Conservation (phyloP, 2,329 filamentous ascomycete species). For the Talaromyces funiculosus region DNA sequence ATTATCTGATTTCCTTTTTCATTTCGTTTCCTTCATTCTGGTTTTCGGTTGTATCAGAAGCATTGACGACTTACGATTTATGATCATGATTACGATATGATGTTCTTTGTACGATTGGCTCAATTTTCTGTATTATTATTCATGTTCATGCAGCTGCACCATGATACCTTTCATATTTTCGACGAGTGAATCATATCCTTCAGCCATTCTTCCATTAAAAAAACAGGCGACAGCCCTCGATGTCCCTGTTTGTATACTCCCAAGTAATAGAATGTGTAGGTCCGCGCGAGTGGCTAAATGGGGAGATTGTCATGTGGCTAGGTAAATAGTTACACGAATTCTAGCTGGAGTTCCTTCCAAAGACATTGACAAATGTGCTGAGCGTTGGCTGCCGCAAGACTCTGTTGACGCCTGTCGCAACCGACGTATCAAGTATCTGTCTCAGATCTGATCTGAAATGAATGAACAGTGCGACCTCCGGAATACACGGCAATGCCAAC, state of each 20-base stretch:
- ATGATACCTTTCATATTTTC: not conserved
- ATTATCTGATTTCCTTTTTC: constrained; percentile 1
- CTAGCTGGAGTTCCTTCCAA: too few relatives aligned
- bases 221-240: too few relatives aligned
- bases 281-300: not conserved
- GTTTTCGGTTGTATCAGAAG: not conserved
- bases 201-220: not conserved
- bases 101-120: not conserved
- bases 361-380: not conserved
- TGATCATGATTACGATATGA: not conserved
- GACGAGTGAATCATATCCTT: not conserved
- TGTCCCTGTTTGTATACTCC: too few relatives aligned
- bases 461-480: constrained; percentile 6
- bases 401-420: not conserved
- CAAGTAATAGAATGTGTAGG: too few relatives aligned
- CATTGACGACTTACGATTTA: not conserved
- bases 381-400: not conserved
- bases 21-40: not conserved
- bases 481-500: constrained; percentile 3
- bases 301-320: not conserved
- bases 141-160: not conserved
- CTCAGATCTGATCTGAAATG: too few relatives aligned
- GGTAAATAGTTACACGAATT: too few relatives aligned
- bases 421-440: constrained; percentile 1
- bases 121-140: not conserved